Evolutionary conservation across 768 basidiomycete genomes (phyloP).

Genomic region (Boletales sp.): DNA sequence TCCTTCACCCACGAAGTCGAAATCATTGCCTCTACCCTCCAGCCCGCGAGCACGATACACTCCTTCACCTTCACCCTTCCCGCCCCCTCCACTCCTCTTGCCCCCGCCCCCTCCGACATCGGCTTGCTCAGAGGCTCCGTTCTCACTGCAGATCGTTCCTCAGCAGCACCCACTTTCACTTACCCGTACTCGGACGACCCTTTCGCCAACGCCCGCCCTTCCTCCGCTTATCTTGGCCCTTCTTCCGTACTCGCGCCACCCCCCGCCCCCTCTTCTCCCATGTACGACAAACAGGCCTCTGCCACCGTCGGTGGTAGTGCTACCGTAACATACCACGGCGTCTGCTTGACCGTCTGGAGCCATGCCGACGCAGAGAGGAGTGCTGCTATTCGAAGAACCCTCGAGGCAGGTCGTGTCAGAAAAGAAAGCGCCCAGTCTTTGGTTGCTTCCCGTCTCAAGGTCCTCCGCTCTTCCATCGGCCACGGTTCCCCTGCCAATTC

Average conservation of each 20-base stretch:
- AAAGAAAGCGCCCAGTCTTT: constrained; percentile 79
- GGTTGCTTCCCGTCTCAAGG: constrained; percentile 64
- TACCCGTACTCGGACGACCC: constrained; percentile 77
- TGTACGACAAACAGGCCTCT: constrained; percentile 28
- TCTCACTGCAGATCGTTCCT: constrained; percentile 61
- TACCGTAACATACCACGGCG: constrained; percentile 77
- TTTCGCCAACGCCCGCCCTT: constrained; percentile 63
- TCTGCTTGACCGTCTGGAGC: constrained; percentile 93
- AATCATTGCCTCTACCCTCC: constrained; percentile 90
- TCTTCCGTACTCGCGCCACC: constrained; percentile 52
- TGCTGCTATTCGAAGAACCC: constrained; percentile 75
- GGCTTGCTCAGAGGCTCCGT: constrained; percentile 68
- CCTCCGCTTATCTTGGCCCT: constrained; percentile 79
- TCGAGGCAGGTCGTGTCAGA: constrained; percentile 73
- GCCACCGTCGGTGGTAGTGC: constrained; percentile 31
- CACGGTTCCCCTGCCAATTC: constrained; percentile 41
- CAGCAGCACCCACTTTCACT: constrained; percentile 62
- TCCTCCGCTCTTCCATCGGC: constrained; percentile 52
- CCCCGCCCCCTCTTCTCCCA: constrained; percentile 23
- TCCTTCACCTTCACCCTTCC: constrained; percentile 87
- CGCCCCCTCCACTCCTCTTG: constrained; percentile 70
- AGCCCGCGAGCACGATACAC: constrained; percentile 90
- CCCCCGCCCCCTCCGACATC: constrained; percentile 63
- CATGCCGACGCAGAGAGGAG: constrained; percentile 89
- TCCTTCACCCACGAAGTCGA: constrained; percentile 92